Conservation (phyloP, 139 green algal genomes). For the Chlamydomonas incerta region DNA sequence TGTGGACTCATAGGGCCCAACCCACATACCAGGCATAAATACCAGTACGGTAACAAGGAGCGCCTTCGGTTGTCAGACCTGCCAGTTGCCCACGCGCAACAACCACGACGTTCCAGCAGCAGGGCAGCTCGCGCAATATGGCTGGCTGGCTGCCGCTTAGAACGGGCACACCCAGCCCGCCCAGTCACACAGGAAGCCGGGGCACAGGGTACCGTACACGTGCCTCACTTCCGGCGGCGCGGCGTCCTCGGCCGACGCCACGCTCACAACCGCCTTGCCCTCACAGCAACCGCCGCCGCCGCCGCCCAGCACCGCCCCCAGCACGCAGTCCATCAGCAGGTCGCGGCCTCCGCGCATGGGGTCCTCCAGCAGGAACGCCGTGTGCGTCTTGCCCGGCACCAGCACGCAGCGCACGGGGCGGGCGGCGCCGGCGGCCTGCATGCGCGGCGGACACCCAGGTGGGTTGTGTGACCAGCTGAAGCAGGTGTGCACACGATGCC, state of each 20-base stretch:
- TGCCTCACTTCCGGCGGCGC: background rate
- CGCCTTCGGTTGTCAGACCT: too few species aligned
- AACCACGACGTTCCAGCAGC: too few species aligned
- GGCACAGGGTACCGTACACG: conserved; percentile 54
- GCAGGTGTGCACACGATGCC: background rate
- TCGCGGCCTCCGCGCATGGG: conserved; percentile 69
- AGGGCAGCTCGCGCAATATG: too few species aligned
- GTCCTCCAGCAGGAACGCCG: conserved; percentile 68
- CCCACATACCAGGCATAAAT: too few species aligned
- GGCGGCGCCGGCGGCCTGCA: conserved; percentile 45
- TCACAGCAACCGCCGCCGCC: too few species aligned
- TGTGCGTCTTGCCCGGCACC: conserved; percentile 72
- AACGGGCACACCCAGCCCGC: conserved; percentile 65
- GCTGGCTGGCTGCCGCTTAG: conserved; percentile 7
- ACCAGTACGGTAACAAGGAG: too few species aligned
- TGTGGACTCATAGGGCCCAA: too few species aligned
- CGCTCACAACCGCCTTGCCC: background rate
- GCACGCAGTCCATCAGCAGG: conserved; percentile 61
- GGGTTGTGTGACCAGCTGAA: too few species aligned
- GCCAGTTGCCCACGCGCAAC: too few species aligned
- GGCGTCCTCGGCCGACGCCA: background rate
- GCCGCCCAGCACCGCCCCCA: conserved; percentile 46
- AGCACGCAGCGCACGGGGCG: conserved; percentile 17
- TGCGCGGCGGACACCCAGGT: too few species aligned
- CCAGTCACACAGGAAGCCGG: conserved; percentile 50